These are phyloP conservation scores for Rhynchospora breviuscula DNA, from an alignment of 176 grass and related monocot genomes.

Conservation along the genomic window DNA sequence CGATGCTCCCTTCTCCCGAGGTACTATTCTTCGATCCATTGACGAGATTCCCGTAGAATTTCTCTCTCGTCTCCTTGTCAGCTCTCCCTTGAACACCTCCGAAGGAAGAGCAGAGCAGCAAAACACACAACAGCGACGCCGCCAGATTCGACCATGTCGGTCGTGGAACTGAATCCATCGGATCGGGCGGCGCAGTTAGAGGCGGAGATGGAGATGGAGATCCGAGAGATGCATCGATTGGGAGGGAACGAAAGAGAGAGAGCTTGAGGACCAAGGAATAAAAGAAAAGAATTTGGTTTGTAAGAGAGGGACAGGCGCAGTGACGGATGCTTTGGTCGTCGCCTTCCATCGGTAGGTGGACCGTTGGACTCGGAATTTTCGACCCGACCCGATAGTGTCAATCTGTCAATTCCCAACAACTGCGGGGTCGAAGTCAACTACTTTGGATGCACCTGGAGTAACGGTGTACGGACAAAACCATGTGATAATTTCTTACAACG, in stretches of 20 bases:
- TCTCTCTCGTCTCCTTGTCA: constrained; percentile 86
- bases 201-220: background rate
- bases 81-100: constrained; percentile 40
- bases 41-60: constrained; percentile 77
- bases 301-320: background rate
- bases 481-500: background rate
- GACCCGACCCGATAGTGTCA: constrained; percentile 4
- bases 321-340: background rate
- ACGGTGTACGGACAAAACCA: background rate
- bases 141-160: background rate
- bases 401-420: background rate
- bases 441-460: background rate
- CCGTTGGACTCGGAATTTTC: background rate
- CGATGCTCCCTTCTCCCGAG: constrained; percentile 77
- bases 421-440: background rate
- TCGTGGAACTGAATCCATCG: constrained; percentile 39
- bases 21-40: constrained; percentile 46
- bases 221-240: background rate
- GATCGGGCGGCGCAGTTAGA: constrained; percentile 3
- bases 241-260: background rate
- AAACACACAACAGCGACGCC: background rate
- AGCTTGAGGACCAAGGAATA: background rate
- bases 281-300: background rate
- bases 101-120: background rate
- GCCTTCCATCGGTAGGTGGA: constrained; percentile 32